phyloP scores from a whole-genome alignment of 2,329 filamentous ascomycete genomes.

The Aspergillus sp. region DNA sequence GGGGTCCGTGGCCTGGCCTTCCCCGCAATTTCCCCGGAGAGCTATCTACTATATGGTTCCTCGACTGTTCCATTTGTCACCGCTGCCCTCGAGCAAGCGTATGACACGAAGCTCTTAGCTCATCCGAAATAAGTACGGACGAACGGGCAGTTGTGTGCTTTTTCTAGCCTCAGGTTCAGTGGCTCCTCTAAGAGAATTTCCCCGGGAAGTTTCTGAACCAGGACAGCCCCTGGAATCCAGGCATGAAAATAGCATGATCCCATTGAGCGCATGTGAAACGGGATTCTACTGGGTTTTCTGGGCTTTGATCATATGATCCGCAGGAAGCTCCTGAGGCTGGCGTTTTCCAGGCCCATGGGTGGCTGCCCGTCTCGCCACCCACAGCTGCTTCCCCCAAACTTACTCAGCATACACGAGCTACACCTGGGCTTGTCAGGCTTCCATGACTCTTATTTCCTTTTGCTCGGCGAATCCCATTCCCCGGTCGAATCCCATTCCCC shows the following conservation, averaged over 20 bases:
- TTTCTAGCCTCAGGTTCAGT: neutral
- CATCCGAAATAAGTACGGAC: neutral
- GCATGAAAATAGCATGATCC: neutral
- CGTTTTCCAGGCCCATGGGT: neutral
- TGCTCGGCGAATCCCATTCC: neutral
- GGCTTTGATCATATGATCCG: constrained; percentile 2
- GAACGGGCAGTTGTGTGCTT: neutral
- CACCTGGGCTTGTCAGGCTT: neutral
- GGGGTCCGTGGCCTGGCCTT: neutral
- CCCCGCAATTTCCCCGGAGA: constrained; percentile 1
- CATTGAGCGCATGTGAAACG: neutral
- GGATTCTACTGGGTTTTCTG: neutral
- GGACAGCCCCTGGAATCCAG: neutral
- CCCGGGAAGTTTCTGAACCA: neutral
- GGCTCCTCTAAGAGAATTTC: neutral
- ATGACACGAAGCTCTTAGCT: too few relatives aligned
- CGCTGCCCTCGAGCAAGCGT: too few relatives aligned
- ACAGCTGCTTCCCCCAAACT: constrained; percentile 3
- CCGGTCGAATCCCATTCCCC: neutral
- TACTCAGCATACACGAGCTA: constrained; percentile 4
- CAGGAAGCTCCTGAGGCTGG: neutral
- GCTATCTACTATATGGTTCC: neutral
- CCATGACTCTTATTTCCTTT: neutral
- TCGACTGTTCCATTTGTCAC: neutral
- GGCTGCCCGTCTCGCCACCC: constrained; percentile 6